Conservation (phyloP, 306 rosid species). For the Prunus dulcis region DNA sequence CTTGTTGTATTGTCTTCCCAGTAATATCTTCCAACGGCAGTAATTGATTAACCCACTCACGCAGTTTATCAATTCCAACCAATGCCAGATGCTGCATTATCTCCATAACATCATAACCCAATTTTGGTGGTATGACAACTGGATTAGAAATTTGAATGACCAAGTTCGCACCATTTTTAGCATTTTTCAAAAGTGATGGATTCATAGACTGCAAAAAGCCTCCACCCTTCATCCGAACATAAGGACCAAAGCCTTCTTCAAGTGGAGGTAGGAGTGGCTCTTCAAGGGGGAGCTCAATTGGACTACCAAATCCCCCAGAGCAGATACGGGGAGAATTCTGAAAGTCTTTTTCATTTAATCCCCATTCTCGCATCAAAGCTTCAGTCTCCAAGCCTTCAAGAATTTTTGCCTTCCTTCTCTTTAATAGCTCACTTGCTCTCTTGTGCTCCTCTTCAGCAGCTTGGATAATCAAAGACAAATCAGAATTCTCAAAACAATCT, state of each 20-base stretch:
- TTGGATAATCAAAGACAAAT: conserved; percentile 48
- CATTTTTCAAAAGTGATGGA: conserved; percentile 53
- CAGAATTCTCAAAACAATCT: conserved; percentile 36
- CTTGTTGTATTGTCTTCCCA: conserved; percentile 59
- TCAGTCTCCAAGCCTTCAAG: conserved; percentile 78
- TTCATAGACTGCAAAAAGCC: conserved; percentile 69
- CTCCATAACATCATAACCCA: conserved; percentile 66
- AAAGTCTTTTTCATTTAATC: conserved; percentile 66
- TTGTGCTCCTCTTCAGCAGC: conserved; percentile 59
- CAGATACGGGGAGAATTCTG: conserved; percentile 38
- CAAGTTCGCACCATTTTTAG: conserved; percentile 54
- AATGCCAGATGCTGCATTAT: conserved; percentile 50
- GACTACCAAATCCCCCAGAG: conserved; percentile 87
- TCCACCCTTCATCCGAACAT: conserved; percentile 43
- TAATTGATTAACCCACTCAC: conserved; percentile 30
- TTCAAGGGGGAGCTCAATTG: conserved; percentile 58
- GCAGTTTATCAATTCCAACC: conserved; percentile 48
- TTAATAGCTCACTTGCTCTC: conserved; percentile 40
- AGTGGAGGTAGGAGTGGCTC: conserved; percentile 57
- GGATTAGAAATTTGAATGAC: conserved; percentile 64
- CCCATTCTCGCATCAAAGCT: conserved; percentile 70
- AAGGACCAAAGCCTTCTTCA: conserved; percentile 64
- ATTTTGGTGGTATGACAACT: conserved; percentile 55
- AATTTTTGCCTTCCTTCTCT: conserved; percentile 59
- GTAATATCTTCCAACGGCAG: conserved; percentile 65